These are phyloP conservation scores for Encephalitozoon hellem DNA, from an alignment of 371 early-diverging fungal genomes.

Conservation along the genomic window DNA sequence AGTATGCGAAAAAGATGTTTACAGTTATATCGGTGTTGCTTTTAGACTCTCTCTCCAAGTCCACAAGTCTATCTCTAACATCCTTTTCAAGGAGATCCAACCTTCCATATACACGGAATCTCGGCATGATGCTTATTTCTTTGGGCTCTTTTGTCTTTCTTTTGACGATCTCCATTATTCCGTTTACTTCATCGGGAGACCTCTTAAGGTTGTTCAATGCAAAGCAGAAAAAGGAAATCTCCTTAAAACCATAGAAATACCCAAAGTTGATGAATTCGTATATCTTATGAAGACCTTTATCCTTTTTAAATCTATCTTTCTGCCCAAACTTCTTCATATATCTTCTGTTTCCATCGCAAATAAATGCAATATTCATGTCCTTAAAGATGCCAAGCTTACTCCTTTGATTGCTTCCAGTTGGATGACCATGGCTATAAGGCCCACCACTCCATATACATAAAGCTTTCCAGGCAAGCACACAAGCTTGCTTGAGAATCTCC, in stretches of 20 bases:
- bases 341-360: conserved; percentile 95
- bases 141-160: conserved; percentile 64
- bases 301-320: background rate
- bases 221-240: conserved; percentile 90
- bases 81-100: conserved; percentile 65
- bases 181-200: conserved; percentile 70
- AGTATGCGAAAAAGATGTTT: conserved; percentile 87
- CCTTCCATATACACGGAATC: conserved; percentile 72
- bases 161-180: conserved; percentile 72
- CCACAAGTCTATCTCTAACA: conserved; percentile 64
- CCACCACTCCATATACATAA: background rate
- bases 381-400: background rate
- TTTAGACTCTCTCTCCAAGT: conserved; percentile 66
- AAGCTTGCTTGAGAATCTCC: background rate
- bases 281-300: conserved; percentile 44
- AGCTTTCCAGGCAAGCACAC: background rate
- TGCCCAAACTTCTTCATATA: conserved; percentile 63
- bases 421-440: background rate
- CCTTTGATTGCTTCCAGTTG: background rate
- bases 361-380: conserved; percentile 66
- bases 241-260: conserved; percentile 70
- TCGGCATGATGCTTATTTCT: conserved; percentile 62
- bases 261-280: conserved; percentile 72
- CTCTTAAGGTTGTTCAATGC: conserved; percentile 90
- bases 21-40: conserved; percentile 68